These are phyloP conservation scores for Ceratorhiza oryzae-sativae DNA, from an alignment of 1,284 basidiomycete species.

Conservation along the genomic window DNA sequence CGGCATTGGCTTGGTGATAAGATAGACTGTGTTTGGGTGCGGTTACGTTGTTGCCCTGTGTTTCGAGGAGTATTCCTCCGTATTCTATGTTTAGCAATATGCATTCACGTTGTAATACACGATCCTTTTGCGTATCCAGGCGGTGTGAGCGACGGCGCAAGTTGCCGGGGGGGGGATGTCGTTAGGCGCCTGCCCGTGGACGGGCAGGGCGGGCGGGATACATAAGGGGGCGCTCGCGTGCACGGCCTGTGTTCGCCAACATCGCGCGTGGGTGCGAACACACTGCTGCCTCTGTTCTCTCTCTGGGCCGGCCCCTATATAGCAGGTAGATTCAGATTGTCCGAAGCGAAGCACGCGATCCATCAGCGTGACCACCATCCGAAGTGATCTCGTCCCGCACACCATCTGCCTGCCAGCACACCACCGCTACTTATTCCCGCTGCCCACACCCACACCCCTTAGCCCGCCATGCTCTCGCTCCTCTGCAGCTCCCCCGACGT, in stretches of 20 bases:
- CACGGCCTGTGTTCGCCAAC: constrained; percentile 17
- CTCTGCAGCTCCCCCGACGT: constrained; percentile 43
- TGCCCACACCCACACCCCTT: neutral
- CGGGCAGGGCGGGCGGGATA: neutral
- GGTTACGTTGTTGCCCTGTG: constrained; percentile 43
- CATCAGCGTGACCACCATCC: constrained; percentile 17
- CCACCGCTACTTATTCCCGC: neutral
- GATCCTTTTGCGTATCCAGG: constrained; percentile 22
- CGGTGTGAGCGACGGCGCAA: neutral
- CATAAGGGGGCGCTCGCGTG: constrained; percentile 1
- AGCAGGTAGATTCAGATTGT: constrained; percentile 13
- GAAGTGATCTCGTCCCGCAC: neutral
- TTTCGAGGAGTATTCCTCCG: neutral
- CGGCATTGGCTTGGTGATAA: constrained; percentile 43
- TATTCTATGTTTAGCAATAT: constrained; percentile 4
- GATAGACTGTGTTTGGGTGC: constrained; percentile 50
- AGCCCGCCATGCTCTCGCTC: constrained; percentile 44
- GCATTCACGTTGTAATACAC: constrained; percentile 8
- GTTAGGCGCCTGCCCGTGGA: constrained; percentile 33
- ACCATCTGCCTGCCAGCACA: constrained; percentile 17
- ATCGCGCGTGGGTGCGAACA: constrained; percentile 9
- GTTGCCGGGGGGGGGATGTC: neutral
- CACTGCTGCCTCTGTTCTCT: constrained; percentile 7
- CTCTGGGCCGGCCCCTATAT: constrained; percentile 32
- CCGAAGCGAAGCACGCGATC: constrained; percentile 21